phyloP scores from a whole-genome alignment of 345 rosid genomes.

The Murraya koenigii region DNA sequence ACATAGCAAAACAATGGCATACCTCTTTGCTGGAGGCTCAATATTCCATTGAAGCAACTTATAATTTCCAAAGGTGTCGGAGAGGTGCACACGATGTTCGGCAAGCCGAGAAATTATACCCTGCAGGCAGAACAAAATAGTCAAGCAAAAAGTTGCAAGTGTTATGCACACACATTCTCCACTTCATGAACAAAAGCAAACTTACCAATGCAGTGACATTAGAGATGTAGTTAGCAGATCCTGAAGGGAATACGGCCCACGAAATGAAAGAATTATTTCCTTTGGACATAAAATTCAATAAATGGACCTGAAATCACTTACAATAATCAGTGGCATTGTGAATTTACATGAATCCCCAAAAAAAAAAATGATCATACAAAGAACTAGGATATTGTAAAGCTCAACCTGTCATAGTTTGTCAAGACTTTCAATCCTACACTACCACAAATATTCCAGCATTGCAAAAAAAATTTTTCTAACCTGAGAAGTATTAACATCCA shows the following conservation, averaged over 20 bases:
- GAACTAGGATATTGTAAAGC: not conserved
- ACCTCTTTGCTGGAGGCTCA: conserved; percentile 51
- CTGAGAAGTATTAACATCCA: conserved; percentile 57
- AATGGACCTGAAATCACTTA: conserved; percentile 52
- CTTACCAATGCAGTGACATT: conserved; percentile 63
- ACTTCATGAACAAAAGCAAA: conserved; percentile 2
- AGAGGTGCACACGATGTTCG: conserved; percentile 64
- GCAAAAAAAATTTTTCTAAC: conserved; percentile 31
- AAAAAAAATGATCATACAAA: not conserved
- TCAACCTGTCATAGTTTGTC: conserved; percentile 3
- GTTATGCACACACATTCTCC: not conserved
- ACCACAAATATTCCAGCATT: conserved; percentile 12
- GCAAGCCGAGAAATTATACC: conserved; percentile 59
- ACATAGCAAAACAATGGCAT: conserved; percentile 7
- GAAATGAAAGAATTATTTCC: conserved; percentile 57
- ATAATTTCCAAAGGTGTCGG: conserved; percentile 61
- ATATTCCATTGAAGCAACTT: conserved; percentile 60
- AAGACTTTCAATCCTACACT: not conserved
- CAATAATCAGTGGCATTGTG: not conserved
- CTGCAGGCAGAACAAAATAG: conserved; percentile 32
- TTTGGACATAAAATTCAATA: conserved; percentile 49
- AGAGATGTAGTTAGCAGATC: conserved; percentile 47
- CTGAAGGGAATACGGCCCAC: conserved; percentile 60
- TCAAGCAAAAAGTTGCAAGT: conserved; percentile 19
- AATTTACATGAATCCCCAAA: not conserved